Evolutionary conservation across 805 yeast species (phyloP), one percentile per base, ranked within the genome.

Genomic region (Pichia insulana): DNA sequence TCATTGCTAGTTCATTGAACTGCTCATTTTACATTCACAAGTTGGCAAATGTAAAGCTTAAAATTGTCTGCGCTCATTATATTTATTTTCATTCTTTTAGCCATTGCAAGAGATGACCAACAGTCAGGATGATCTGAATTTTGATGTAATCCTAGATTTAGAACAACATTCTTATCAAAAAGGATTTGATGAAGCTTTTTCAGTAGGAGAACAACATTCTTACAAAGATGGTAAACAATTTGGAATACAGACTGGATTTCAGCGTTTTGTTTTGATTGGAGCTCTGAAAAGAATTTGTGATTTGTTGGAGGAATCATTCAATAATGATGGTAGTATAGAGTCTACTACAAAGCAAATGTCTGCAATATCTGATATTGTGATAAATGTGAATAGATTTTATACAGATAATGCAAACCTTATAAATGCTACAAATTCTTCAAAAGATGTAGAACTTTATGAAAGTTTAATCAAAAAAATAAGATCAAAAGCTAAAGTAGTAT

Each of bases 201-300:
- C 64, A 4, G 81, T 74, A 39, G 83, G 87, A 0, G 63, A 76
- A 1, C 59, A 57, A 37, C 73, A 77, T 34, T 88, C 87, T 37
- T 68, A 62, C 40, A 49, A 68, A 2, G 96, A 88, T 56, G 97
- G 96, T 1, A 82, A 80, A 54, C 87, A 85, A 54, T 80, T 78
- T 50, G 97, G 97, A 0, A 69, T 78, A 34, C 92, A 83, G 55
- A 79, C 83, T 0, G 87, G 86, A 0, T 82, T 77, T 52, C 92
- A 83, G 58, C 62, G 84, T 45, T 80, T 74, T 52, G 50, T 85
- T 2, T 56, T 84, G 0, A 56, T 88, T 1, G 97, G 97, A 0
- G 79, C 83, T 43, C 82, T 32, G 57, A 69, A 42, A 79, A 83
- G 15, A 52, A 80, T 33, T 56, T 73, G 17, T 59, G 62, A 61